Conservation (phyloP, 306 rosid species). For the Cyclanthera cordifolia region DNA sequence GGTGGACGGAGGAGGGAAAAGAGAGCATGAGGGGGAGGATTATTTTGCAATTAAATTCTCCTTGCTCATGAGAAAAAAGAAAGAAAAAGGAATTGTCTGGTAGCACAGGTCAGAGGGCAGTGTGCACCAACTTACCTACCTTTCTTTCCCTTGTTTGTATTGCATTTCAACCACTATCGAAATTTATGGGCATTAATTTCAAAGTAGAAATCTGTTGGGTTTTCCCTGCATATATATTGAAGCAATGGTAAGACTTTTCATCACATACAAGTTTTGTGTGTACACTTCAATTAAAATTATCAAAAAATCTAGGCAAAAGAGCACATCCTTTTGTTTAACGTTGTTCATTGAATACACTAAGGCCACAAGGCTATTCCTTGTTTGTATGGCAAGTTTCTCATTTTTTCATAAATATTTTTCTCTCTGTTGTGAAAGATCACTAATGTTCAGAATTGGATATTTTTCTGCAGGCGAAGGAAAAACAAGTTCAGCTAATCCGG, state of each 20-base stretch:
- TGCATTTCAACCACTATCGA: neutral
- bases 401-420: neutral
- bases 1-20: too few relatives aligned
- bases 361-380: neutral
- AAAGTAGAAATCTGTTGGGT: neutral
- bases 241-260: too few relatives aligned
- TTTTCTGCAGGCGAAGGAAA: slow-evolving; percentile 52
- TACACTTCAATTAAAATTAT: neutral
- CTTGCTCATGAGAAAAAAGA: too few relatives aligned
- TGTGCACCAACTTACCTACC: neutral
- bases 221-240: too few relatives aligned
- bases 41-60: too few relatives aligned
- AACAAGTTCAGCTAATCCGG: slow-evolving; percentile 56
- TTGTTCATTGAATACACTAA: neutral
- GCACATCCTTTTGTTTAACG: neutral
- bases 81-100: too few relatives aligned
- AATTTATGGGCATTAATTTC: neutral
- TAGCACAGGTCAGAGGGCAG: neutral
- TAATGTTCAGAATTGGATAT: slow-evolving; percentile 17
- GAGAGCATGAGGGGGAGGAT: too few relatives aligned
- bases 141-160: neutral
- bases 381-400: neutral
- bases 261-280: neutral
- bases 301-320: neutral
- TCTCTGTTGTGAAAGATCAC: neutral